Conservation (phyloP, 805 yeast genomes). For the Candida vartiovaarae region DNA sequence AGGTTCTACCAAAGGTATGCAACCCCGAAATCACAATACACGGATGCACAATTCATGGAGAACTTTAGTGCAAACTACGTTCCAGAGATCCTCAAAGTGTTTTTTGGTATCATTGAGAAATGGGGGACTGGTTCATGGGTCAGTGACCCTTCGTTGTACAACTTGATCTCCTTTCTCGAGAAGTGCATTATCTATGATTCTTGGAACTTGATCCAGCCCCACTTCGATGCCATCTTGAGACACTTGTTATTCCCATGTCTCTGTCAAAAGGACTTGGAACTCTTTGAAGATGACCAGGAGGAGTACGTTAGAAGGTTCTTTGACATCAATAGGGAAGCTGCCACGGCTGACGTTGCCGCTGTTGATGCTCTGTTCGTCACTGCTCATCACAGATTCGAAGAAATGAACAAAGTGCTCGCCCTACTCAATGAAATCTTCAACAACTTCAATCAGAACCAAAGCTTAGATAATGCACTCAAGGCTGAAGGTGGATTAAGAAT, state of each 20-base stretch:
- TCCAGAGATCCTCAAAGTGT: slow-evolving; percentile 64
- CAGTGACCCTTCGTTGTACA: slow-evolving; percentile 53
- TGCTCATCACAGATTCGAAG: slow-evolving; percentile 45
- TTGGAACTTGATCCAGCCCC: slow-evolving; percentile 61
- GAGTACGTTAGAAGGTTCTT: slow-evolving; percentile 77
- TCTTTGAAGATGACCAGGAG: slow-evolving; percentile 79
- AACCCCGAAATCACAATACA: slow-evolving; percentile 26
- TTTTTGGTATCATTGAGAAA: slow-evolving; percentile 39
- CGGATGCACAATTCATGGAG: slow-evolving; percentile 43
- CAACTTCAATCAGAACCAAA: slow-evolving; percentile 26
- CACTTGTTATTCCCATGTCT: slow-evolving; percentile 72
- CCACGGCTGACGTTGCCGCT: slow-evolving; percentile 77
- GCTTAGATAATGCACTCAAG: slow-evolving; percentile 43
- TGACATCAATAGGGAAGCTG: slow-evolving; percentile 54
- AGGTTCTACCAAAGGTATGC: slow-evolving; percentile 61
- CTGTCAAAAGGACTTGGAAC: slow-evolving; percentile 64
- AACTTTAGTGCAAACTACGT: slow-evolving; percentile 50
- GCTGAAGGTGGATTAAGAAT: slow-evolving; percentile 81
- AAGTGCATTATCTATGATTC: slow-evolving; percentile 48
- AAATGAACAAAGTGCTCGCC: slow-evolving; percentile 46
- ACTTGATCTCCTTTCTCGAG: slow-evolving; percentile 58
- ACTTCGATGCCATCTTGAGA: slow-evolving; percentile 53
- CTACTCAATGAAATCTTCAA: slow-evolving; percentile 47
- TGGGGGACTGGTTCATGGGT: slow-evolving; percentile 53
- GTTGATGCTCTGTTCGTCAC: slow-evolving; percentile 64